phyloP scores from a whole-genome alignment of 306 rosid genomes.

The Sphenostylis stenocarpa region DNA sequence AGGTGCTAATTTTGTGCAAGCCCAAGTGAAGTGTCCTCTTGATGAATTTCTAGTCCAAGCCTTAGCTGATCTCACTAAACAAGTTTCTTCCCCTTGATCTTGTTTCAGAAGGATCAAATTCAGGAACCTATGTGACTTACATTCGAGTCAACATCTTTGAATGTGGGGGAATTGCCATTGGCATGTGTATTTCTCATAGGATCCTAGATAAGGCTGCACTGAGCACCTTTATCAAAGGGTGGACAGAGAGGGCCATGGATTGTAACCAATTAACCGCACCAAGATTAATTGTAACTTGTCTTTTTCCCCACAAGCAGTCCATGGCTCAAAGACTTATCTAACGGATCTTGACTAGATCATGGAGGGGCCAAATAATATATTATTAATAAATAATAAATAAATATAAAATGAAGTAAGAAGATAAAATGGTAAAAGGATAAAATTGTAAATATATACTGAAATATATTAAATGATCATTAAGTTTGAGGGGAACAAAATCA shows the following conservation, averaged over 20 bases:
- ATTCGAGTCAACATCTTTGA: slow-evolving; percentile 47
- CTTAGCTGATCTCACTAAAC: background rate
- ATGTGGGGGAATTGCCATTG: slow-evolving; percentile 60
- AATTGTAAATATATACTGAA: too few relatives aligned
- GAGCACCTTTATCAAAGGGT: slow-evolving; percentile 41
- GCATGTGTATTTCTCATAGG: slow-evolving; percentile 47
- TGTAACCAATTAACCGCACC: background rate
- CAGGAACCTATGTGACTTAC: slow-evolving; percentile 27
- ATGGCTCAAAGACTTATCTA: slow-evolving; percentile 6
- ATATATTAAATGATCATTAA: too few relatives aligned
- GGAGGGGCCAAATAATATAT: too few relatives aligned
- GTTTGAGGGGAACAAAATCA: too few relatives aligned
- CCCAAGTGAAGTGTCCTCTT: slow-evolving; percentile 28
- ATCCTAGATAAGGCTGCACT: slow-evolving; percentile 46
- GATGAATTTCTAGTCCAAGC: slow-evolving; percentile 23
- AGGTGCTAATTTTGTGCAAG: slow-evolving; percentile 36
- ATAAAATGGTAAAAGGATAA: too few relatives aligned
- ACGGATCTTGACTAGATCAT: too few relatives aligned
- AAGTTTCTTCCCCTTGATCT: slow-evolving; percentile 34
- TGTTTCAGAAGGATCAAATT: slow-evolving; percentile 1
- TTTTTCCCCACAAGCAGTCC: slow-evolving; percentile 26
- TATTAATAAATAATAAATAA: too few relatives aligned
- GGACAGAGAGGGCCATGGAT: slow-evolving; percentile 33
- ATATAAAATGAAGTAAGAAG: too few relatives aligned
- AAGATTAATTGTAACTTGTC: slow-evolving; percentile 27